A percentile compares a stretch with the other conserved stretches of the same genome.
Conservation (phyloP, 179 eudicot species). For the Silene noctiflora region DNA sequence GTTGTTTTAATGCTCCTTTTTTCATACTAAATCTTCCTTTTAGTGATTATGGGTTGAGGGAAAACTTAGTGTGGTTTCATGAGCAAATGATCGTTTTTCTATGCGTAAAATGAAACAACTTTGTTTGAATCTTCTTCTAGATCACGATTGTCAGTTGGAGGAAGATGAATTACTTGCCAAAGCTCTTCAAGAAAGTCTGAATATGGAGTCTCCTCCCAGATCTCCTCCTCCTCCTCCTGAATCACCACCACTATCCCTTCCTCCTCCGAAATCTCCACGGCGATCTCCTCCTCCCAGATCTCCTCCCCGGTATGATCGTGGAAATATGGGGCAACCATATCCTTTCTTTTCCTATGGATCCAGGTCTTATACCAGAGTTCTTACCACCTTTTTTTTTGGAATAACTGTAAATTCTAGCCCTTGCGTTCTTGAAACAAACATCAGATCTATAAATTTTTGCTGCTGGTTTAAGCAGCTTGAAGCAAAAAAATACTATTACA, state of each 20-base stretch:
- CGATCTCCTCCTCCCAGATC: slow-evolving; percentile 27
- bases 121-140: slow-evolving; percentile 31
- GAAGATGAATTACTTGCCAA: slow-evolving; percentile 92
- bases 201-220: slow-evolving; percentile 56
- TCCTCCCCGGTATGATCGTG: slow-evolving; percentile 56
- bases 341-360: slow-evolving; percentile 53
- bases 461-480: slow-evolving; percentile 11
- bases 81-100: slow-evolving; percentile 7
- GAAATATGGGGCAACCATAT: slow-evolving; percentile 50
- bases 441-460: not conserved
- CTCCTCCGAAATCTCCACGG: slow-evolving; percentile 28
- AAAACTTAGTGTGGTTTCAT: not conserved
- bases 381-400: not conserved
- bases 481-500: not conserved
- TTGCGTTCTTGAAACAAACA: not conserved
- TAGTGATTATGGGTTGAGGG: not conserved
- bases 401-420: not conserved
- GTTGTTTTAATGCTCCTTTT: not conserved
- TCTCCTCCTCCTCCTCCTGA: slow-evolving; percentile 42
- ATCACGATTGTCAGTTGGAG: slow-evolving; percentile 49
- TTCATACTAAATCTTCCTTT: not conserved
- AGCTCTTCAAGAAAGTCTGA: slow-evolving; percentile 87
- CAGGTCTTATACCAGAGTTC: slow-evolving; percentile 49
- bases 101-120: not conserved
- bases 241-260: slow-evolving; percentile 25